Conservation (phyloP, 495 filamentous ascomycete genomes). For the Xylaria scruposa region DNA sequence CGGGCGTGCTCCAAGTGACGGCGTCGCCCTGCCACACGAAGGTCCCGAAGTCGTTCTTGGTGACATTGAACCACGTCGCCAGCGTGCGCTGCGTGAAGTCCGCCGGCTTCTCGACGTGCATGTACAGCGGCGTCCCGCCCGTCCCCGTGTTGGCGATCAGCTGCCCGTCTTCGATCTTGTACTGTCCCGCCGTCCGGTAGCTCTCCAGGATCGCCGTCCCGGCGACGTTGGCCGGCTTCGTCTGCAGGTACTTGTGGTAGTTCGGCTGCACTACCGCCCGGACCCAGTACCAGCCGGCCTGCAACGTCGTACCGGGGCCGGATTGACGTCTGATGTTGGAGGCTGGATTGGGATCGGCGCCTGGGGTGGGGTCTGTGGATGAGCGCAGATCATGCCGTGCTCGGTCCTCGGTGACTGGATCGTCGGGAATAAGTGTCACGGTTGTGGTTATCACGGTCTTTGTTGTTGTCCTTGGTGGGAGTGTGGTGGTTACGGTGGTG, state of each 20-base stretch:
- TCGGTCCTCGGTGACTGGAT: constrained; percentile 6
- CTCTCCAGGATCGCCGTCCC: constrained; percentile 59
- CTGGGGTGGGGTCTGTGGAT: not conserved
- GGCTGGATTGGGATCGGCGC: not conserved
- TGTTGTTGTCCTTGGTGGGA: not conserved
- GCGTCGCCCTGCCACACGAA: constrained; percentile 63
- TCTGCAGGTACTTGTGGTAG: constrained; percentile 71
- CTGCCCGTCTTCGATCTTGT: constrained; percentile 61
- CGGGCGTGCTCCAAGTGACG: constrained; percentile 59
- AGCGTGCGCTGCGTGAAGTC: constrained; percentile 54
- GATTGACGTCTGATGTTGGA: not conserved
- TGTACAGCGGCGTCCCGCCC: constrained; percentile 50
- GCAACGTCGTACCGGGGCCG: constrained; percentile 45
- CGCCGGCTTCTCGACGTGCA: constrained; percentile 57
- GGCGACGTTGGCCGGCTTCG: constrained; percentile 53
- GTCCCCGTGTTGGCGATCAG: constrained; percentile 56
- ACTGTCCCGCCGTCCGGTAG: constrained; percentile 65
- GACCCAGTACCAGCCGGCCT: constrained; percentile 64
- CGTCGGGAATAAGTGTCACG: constrained; percentile 11
- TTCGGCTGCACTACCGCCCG: constrained; percentile 64
- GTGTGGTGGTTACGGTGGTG: constrained; percentile 15
- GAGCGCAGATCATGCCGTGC: not conserved
- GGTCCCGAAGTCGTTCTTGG: constrained; percentile 62
- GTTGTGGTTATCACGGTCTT: constrained; percentile 2
- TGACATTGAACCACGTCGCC: constrained; percentile 56